Evolutionary conservation across 495 filamentous ascomycete species (phyloP), one percentile per base, ranked within the genome.

Genomic region (Neurospora sp.): DNA sequence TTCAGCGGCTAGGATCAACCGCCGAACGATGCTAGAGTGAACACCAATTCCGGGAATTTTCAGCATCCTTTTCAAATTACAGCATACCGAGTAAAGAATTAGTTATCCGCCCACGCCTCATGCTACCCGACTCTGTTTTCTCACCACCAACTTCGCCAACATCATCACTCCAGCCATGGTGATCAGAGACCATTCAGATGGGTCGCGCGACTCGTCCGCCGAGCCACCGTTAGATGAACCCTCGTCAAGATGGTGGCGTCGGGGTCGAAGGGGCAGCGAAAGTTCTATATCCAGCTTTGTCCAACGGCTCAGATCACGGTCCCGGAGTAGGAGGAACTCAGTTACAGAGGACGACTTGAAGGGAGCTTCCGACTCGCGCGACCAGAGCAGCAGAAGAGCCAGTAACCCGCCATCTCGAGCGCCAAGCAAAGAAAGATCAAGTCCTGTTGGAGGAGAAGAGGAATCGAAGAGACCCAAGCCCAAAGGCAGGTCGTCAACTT

Each of bases 401-500:
- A 65, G 53, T 35, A 65, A 65, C 18, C 53, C 53, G 14, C 53
- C 53, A 35, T 65, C 53, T 65, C 53, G 53, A 27, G 53, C 53
- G 53, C 53, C 53, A 65, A 65, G 53, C 53, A 27, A 65, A 65
- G 53, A 65, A 27, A 65, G 53, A 65, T 31, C 53, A 7, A 65
- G 53, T 27, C 53, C 53, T 20, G 70, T 38, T 71, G 71, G 20
- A 72, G 71, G 38, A 48, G 39, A 35, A 35, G 31, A 35, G 31
- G 31, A 40, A 37, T 31, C 61, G 4, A 73, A 41, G n/a, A 71
- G 59, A 20, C 40, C 73, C 72, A 69, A 74, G 71, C 70, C 70
- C 68, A 74, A 72, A 45, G 70, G 73, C 73, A 53, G 65, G 41
- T 72, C 73, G 31, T 40, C 45, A 69, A 69, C 72, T 16, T 76